Base-by-base conservation (phyloP, 2,329 filamentous ascomycete genomes). In the Trichoderma hamatum region DNA sequence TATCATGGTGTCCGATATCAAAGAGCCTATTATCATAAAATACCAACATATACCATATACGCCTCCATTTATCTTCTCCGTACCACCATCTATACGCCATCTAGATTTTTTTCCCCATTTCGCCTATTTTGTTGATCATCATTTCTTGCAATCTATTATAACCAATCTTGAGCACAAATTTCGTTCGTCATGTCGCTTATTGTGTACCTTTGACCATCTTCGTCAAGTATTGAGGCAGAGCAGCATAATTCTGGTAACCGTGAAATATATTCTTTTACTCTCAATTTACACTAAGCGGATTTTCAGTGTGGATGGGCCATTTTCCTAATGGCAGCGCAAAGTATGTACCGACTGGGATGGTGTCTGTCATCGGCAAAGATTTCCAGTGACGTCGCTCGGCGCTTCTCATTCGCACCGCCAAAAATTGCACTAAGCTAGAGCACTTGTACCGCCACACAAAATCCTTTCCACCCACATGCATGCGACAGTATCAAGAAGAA, bases 391-490 rank as follows among this genome's bases (percentile, higher is more conserved):
- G 61, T 64, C 51, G 34, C 55, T 58, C 32, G 26, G 55, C 55
- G 55, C 21, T 6, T 30, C 63, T 66, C 36, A 46, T 34, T 58
- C 36, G 58, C 56, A 54, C 32, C 56, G 43, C 55, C 43, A 61
- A 24, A 52, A 67, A 61, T 3, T 16, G 36, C 52, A 58, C 63
- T 66, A 58, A 55, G 14, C 26, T 43, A 19, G 39, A 24, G 26
- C n/a, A 49, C 46, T 11, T 49, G 46, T 66, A 34, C 52, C n/a
- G 55, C 65, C 55, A 60, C 66, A 56, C 46, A 68, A 68, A 61
- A 60, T 60, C 43, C 43, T 62, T 36, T 60, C 54, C 49, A 28
- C 49, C 66, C 58, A 49, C 66, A 68, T 68, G 46, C 52, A 32
- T 34, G 32, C 60, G 28, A 61, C 55, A 65, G 28, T 24, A 36